Percentiles rank a stretch among this genome's conserved stretches.
Conservation (phyloP, 768 basidiomycete species). For the Rubroboletus satanas region DNA sequence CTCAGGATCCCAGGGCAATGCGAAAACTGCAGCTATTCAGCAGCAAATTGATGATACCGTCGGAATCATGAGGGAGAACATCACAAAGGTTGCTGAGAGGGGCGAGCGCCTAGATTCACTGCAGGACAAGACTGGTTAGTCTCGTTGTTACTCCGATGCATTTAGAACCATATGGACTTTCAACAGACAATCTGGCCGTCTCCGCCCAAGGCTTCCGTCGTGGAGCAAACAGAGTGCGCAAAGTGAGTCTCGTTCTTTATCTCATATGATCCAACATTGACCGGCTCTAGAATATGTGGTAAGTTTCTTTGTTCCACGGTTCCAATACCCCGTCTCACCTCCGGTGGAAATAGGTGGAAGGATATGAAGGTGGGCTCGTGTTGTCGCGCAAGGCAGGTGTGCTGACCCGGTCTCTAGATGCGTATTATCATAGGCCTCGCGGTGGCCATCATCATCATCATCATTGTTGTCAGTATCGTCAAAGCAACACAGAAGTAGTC, state of each 20-base stretch:
- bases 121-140: slow-evolving; percentile 96
- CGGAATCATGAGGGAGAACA: slow-evolving; percentile 97
- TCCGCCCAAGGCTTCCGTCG: slow-evolving; percentile 99
- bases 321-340: slow-evolving; percentile 6
- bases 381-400: slow-evolving; percentile 3
- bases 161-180: background rate
- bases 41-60: slow-evolving; percentile 97
- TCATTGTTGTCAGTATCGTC: slow-evolving; percentile 94
- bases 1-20: slow-evolving; percentile 48
- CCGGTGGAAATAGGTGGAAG: slow-evolving; percentile 69
- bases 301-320: slow-evolving; percentile 33
- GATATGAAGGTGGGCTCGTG: slow-evolving; percentile 78
- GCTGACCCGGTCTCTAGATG: slow-evolving; percentile 55
- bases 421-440: slow-evolving; percentile 92
- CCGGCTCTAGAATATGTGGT: slow-evolving; percentile 79
- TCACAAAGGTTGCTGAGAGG: slow-evolving; percentile 91
- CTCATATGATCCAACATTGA: slow-evolving; percentile 6
- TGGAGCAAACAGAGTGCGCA: slow-evolving; percentile 95
- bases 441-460: slow-evolving; percentile 85
- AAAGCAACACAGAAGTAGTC: slow-evolving; percentile 64
- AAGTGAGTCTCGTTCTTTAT: slow-evolving; percentile 46
- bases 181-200: slow-evolving; percentile 87
- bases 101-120: slow-evolving; percentile 91
- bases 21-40: slow-evolving; percentile 94
- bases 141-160: background rate